phyloP scores from a whole-genome alignment of 2,329 filamentous ascomycete genomes.

The Leptographium radiaticola region DNA sequence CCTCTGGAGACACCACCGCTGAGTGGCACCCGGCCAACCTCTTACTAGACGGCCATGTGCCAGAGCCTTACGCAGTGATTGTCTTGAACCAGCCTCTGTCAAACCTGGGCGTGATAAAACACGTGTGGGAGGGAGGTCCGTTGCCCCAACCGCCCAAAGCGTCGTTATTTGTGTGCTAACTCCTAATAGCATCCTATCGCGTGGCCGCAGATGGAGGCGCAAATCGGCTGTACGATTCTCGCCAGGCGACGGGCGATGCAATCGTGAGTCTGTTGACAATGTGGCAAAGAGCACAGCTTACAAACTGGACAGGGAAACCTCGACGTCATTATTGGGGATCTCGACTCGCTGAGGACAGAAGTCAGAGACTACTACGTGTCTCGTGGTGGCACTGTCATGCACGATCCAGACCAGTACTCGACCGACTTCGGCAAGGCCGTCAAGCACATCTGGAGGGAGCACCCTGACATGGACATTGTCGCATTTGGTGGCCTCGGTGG shows the following conservation, averaged over 20 bases:
- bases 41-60: constrained; percentile 3
- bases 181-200: constrained; percentile 13
- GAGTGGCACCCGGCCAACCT: constrained; percentile 15
- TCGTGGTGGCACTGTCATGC: constrained; percentile 39
- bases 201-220: constrained; percentile 89
- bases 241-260: constrained; percentile 8
- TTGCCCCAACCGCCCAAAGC: not conserved
- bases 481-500: constrained; percentile 77
- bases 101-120: constrained; percentile 31
- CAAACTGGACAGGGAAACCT: constrained; percentile 32
- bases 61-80: constrained; percentile 26
- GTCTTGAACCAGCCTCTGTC: constrained; percentile 39
- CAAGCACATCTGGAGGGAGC: constrained; percentile 34
- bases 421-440: constrained; percentile 87
- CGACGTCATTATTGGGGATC: constrained; percentile 71
- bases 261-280: constrained; percentile 29
- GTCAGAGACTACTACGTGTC: constrained; percentile 54
- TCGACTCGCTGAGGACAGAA: constrained; percentile 64
- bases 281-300: not conserved
- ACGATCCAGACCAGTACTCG: constrained; percentile 68
- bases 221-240: constrained; percentile 50
- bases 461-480: constrained; percentile 45
- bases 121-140: constrained; percentile 35
- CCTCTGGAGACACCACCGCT: not conserved
- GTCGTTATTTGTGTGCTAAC: not conserved